Conservation (phyloP, 805 yeast species). For the Yarrowia hollandica region DNA sequence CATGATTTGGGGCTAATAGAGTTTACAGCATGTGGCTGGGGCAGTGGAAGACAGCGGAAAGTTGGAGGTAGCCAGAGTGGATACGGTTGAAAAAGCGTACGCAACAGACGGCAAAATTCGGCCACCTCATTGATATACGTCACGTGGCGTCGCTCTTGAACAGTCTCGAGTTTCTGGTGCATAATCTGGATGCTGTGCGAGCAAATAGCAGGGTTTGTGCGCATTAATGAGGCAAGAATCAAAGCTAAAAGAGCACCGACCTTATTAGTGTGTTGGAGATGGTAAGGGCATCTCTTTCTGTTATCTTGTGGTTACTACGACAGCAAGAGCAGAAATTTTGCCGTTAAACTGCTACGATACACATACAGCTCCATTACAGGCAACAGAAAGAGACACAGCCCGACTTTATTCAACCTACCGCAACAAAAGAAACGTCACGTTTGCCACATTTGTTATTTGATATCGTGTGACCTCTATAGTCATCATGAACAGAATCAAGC, state of each 20-base stretch:
- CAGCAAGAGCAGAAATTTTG: no score
- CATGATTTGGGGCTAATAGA: slow-evolving; percentile 23
- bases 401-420: no score
- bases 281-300: slow-evolving; percentile 4
- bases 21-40: slow-evolving; percentile 6
- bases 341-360: no score
- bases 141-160: not conserved
- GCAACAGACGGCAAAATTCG: no score
- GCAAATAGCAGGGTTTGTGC: slow-evolving; percentile 24
- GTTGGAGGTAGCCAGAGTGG: no score
- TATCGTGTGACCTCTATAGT: not conserved
- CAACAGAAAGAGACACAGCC: no score
- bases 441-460: no score
- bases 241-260: not conserved
- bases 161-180: not conserved
- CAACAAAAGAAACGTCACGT: not conserved
- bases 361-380: no score
- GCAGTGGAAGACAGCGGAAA: not conserved
- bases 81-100: no score
- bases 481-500: slow-evolving; percentile 1
- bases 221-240: not conserved
- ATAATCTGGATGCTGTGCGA: slow-evolving; percentile 21
- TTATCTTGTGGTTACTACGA: no score
- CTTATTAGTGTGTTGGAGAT: slow-evolving; percentile 1
- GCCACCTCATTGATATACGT: no score